Conservation (phyloP, 176 grass and related monocot species). For the Oryza meyeriana region DNA sequence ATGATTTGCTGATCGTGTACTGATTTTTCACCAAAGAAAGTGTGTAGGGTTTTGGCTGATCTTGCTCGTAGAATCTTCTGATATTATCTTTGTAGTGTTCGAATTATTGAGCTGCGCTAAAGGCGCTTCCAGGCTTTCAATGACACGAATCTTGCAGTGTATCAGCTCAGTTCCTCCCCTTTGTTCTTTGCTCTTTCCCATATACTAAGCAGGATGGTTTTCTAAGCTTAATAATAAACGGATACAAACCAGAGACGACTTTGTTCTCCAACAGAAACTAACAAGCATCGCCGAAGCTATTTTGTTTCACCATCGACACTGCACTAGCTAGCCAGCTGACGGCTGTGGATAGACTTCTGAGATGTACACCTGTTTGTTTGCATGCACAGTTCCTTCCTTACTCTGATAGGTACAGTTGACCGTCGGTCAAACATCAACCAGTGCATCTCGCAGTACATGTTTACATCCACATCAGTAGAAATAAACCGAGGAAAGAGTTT, state of each 20-base stretch:
- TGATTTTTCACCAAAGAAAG: neutral
- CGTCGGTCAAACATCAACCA: neutral
- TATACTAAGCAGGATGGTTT: neutral
- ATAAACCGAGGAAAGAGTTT: neutral
- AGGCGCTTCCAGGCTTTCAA: neutral
- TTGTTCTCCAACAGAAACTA: neutral
- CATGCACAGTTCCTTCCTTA: neutral
- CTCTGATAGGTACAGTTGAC: neutral
- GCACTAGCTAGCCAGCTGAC: neutral
- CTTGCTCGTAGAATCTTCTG: neutral
- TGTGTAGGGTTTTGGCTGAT: neutral
- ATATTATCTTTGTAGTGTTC: neutral
- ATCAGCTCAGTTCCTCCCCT: neutral
- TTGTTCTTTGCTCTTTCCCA: neutral
- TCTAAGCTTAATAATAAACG: neutral
- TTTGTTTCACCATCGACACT: neutral
- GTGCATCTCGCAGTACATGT: neutral
- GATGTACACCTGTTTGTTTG: neutral
- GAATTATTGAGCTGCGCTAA: neutral
- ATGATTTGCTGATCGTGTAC: neutral
- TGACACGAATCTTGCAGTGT: neutral
- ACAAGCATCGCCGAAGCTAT: neutral
- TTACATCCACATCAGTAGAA: neutral
- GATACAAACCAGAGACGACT: neutral
- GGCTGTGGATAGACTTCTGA: neutral